Base-by-base conservation (phyloP, 2,329 filamentous ascomycete genomes). In the Calonectria pseudoreteaudii region DNA sequence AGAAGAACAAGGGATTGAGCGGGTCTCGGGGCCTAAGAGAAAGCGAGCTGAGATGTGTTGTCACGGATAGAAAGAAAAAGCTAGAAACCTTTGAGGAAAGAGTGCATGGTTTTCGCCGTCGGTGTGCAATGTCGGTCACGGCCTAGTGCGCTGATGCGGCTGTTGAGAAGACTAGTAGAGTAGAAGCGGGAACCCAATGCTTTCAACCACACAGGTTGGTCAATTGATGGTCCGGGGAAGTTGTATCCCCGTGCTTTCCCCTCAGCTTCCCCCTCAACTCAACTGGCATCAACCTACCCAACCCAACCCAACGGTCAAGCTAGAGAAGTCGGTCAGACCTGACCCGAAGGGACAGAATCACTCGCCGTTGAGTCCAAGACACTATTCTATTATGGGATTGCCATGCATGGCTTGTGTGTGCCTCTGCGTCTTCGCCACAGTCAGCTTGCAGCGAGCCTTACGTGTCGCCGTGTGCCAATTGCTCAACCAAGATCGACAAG, bases 301-400 rank as follows among this genome's bases (percentile, higher is more conserved):
- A 47, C 28, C 28, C 26, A 62, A 62, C 56, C 50, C 50, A 28
- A 53, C 23, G 14, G 26, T 31, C 26, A 53, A 53, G 26, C 50
- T 47, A n/a, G 44, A 70, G 56, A 68, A 69, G 66, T 73, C 71
- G 71, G 71, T 66, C 53, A 73, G 71, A 66, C 70, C 70, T 60
- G 34, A 72, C 38, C 38, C 44, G 60, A 66, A 38, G 18, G 49
- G 41, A 16, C 36, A 47, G 16, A 52, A 66, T 41, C 23, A 36
- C 28, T 62, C 50, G 23, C 62, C 31, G 20, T 26, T 38, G n/a
- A 68, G 31, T 34, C 56, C 36, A 26, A 41, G 23, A 62, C 56
- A 62, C 56, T 62, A 62, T 62, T 62, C 56, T 62, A 62, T 23
- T 62, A 41, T 28, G 1, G 56, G 56, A 62, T 62, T 28, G 10